Evolutionary conservation across 495 filamentous ascomycete genomes (phyloP), one percentile per base, ranked within the genome.

Genomic region (Bacidia rubella): DNA sequence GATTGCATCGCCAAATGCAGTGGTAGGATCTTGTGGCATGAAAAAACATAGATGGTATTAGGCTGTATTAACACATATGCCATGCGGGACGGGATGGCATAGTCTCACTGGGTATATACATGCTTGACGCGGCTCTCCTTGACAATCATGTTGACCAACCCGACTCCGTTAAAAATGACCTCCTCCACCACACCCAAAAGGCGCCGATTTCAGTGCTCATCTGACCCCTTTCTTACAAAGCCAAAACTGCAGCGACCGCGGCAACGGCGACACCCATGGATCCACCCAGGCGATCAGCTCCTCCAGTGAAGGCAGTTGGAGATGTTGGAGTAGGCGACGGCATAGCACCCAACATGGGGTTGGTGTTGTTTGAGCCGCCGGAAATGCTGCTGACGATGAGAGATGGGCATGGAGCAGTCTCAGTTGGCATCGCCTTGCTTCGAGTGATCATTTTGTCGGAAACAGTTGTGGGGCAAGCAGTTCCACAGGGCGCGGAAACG

Each of bases 381-480:
- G 32, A 20, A 2, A 61, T 42, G 32, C 52, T 61, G 52, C 59
- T 61, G 49, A 61, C 56, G 29, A 56, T 48, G 44, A 61, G 40
- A 25, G 59, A 61, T 43, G 59, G 59, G 39, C 59, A 61, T 17
- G 59, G 59, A n/a, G 59, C 50, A 5, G 51, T 48, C 52, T 54
- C 59, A 9, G 55, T 17, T 45, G 46, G 47, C 29, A 53, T 17
- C n/a, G 53, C 24, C 22, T 48, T 52, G 19, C 44, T 46, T 39
- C 59, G 49, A 52, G 59, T 61, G 29, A 61, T 57, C 26, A 52
- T 58, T 20, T 52, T 54, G 46, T 58, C 56, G 11, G 56, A 44
- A 15, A 53, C 53, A 15, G 59, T 32, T 24, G 59, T 56, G 22
- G 59, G 59, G 47, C 59, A 61, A 25, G 55, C 48, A 25, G 59